Evolutionary conservation across 352 stramenopile species (phyloP).

Genomic region (Phytophthora pinifolia): DNA sequence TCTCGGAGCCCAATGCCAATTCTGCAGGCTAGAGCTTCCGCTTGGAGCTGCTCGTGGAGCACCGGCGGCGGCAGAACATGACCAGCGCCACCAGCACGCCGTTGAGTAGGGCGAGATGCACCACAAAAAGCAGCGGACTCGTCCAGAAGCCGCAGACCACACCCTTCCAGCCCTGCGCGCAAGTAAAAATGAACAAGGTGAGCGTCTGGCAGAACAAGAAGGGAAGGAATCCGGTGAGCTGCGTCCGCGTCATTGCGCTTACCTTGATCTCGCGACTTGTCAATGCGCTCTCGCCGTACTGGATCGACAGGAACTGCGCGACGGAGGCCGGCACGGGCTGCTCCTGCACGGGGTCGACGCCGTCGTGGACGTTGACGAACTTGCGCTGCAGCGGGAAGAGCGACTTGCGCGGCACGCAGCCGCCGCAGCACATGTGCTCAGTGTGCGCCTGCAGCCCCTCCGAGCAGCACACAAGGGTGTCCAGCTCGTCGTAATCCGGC

Average conservation of each 20-base stretch:
- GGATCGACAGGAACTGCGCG: conserved; percentile 64
- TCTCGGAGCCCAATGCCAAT: too few relatives aligned
- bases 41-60: conserved; percentile 33
- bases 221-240: too few relatives aligned
- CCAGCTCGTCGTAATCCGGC: conserved; percentile 55
- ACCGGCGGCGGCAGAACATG: conserved; percentile 43
- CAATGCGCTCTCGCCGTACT: conserved; percentile 61
- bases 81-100: conserved; percentile 35
- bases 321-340: conserved; percentile 59
- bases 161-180: conserved; percentile 69
- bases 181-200: too few relatives aligned
- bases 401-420: conserved; percentile 58
- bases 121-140: conserved; percentile 57
- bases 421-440: conserved; percentile 75
- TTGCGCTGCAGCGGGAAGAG: conserved; percentile 62
- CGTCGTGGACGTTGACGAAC: conserved; percentile 50
- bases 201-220: too few relatives aligned
- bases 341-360: conserved; percentile 41
- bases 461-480: conserved; percentile 71
- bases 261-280: conserved; percentile 78
- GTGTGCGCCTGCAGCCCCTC: conserved; percentile 64
- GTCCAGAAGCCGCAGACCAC: conserved; percentile 80
- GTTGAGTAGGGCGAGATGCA: conserved; percentile 50
- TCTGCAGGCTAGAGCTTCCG: conserved; percentile 38
- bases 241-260: conserved; percentile 1